Conservation (phyloP, 495 filamentous ascomycete species). For the Penicillium fimorum region DNA sequence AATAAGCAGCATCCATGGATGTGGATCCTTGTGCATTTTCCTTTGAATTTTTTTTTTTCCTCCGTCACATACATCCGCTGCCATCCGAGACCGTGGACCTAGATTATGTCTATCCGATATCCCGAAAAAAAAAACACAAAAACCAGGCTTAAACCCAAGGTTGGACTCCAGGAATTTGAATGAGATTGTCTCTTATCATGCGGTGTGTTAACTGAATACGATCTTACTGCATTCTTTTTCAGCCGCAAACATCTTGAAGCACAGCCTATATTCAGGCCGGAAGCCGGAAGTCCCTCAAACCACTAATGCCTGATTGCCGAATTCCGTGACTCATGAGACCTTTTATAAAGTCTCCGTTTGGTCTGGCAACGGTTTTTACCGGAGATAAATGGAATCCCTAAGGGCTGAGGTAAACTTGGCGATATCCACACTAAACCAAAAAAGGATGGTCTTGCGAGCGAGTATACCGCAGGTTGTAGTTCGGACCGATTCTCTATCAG, state of each 20-base stretch:
- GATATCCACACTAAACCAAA: slow-evolving; percentile 22
- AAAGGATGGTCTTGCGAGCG: slow-evolving; percentile 35
- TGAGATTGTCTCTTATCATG: not conserved
- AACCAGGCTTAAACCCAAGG: not conserved
- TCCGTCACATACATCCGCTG: not conserved
- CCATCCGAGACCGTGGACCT: slow-evolving; percentile 4
- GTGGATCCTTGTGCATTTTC: slow-evolving; percentile 1
- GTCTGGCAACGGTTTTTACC: not conserved
- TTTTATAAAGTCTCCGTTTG: not conserved
- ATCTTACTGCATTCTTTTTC: not conserved
- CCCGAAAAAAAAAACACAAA: not conserved
- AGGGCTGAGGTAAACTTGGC: slow-evolving; percentile 8
- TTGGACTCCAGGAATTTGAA: not conserved
- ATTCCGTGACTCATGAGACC: not conserved
- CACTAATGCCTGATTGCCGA: not conserved
- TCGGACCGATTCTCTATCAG: slow-evolving; percentile 24
- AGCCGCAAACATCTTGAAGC: not conserved
- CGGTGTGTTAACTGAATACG: not conserved
- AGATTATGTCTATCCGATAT: not conserved
- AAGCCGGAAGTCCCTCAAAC: not conserved
- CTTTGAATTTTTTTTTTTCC: not conserved
- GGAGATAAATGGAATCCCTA: slow-evolving; percentile 5
- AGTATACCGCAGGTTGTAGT: slow-evolving; percentile 14
- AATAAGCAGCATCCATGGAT: not conserved
- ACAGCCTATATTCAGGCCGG: not conserved